Evolutionary conservation across 164 flowering plant species (phyloP).

Genomic region (Tetrastigma voinierianum): DNA sequence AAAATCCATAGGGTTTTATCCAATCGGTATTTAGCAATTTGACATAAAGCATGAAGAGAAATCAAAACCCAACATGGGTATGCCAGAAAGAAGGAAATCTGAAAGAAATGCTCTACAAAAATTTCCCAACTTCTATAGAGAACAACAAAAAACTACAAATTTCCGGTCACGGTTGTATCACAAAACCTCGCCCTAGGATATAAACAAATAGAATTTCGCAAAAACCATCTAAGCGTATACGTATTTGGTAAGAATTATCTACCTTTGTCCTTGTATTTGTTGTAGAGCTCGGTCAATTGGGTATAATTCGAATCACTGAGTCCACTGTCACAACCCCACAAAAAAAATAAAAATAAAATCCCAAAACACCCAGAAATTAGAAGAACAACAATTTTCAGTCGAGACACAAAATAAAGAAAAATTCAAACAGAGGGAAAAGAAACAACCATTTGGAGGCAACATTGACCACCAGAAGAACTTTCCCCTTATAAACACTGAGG

Average conservation of each 20-base stretch:
- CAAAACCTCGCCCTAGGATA: background rate
- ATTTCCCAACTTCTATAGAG: background rate
- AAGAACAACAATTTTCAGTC: background rate
- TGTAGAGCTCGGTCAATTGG: conserved; percentile 72
- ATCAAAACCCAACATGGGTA: background rate
- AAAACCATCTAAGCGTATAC: background rate
- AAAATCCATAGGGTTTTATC: no score
- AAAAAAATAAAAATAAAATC: background rate
- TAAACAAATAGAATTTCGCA: background rate
- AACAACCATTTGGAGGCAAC: conserved; percentile 90
- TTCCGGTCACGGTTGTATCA: no score
- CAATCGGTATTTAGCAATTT: no score
- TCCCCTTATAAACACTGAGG: conserved; percentile 66
- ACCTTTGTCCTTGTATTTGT: conserved; percentile 76
- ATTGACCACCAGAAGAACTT: conserved; percentile 79
- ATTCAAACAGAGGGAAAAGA: background rate
- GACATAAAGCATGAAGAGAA: no score
- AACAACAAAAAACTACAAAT: no score
- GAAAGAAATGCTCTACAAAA: background rate
- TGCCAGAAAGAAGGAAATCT: background rate
- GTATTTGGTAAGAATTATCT: background rate
- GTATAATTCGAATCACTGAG: conserved; percentile 69
- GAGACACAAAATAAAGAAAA: background rate
- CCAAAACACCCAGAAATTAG: background rate
- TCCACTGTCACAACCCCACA: conserved; percentile 44